Evolutionary conservation across 495 filamentous ascomycete genomes (phyloP), one percentile per base, ranked within the genome.

Genomic region (Daldinia caldariorum): DNA sequence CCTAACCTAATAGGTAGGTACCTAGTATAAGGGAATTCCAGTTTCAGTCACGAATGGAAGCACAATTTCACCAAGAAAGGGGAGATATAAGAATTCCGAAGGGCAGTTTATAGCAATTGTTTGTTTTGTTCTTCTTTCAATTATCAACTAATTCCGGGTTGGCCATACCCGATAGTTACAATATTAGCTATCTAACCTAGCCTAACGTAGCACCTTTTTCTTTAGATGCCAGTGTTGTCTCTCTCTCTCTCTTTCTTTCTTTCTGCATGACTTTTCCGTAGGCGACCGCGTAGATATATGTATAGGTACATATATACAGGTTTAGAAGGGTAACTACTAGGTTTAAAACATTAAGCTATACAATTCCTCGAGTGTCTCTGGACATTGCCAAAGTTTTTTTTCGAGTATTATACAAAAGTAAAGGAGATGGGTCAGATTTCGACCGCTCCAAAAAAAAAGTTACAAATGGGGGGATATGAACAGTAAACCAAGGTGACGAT

Each of bases 231-330:
- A 47, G 31, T 53, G 16, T 61, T 63, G 26, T 26, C 26, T 26
- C 3, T 26, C 26, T 26, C 3, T 26, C 26, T 26, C 3, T 1
- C 26, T 26, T 26, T 26, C 26, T 26, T 26, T 26, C 26, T 63
- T 71, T 71, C 22, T 60, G 35, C 58, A 16, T 37, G n/a, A n/a
- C 35, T 50, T 26, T 26, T 26, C 49, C 57, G 35, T 6, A n/a
- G 16, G 12, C 47, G 31, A 63, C 37, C 47, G 53, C 54, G 16
- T 67, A 26, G 26, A 3, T 26, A 26, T 26, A 26, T 26, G 26
- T 26, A 26, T 26, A 26, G n/a, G n/a, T n/a, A n/a, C n/a, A 67
- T 63, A 71, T 63, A 60, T 71, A 72, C 69, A 72, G 41, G 69
- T 6, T 6, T 67, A 63, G 35, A 63, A 67, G 38, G 32, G 55